Conservation (phyloP, 73 alveolate genomes). For the Symbiodinium natans region DNA sequence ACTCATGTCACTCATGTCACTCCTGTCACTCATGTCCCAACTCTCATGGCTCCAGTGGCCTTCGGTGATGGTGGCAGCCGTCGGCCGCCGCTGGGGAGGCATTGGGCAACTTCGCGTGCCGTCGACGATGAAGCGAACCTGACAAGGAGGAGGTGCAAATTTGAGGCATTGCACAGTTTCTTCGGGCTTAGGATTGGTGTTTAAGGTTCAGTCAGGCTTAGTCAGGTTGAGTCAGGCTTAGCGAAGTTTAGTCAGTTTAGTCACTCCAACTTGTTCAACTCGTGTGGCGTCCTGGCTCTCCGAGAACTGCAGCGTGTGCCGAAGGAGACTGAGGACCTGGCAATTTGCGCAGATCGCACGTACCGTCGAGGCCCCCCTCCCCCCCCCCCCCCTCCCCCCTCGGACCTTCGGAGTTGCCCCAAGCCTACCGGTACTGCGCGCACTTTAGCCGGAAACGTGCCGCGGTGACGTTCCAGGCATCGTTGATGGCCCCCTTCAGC, state of each 20-base stretch:
- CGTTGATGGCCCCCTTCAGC: slow-evolving; percentile 46
- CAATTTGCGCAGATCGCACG: neutral
- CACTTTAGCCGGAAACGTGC: no score
- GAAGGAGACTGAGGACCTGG: slow-evolving; percentile 61
- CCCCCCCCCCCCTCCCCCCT: neutral
- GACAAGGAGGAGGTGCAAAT: neutral
- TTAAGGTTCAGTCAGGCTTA: neutral
- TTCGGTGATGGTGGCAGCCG: slow-evolving; percentile 54
- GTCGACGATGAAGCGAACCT: slow-evolving; percentile 79
- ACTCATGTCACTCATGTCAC: neutral
- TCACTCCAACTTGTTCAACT: neutral
- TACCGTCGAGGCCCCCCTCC: neutral
- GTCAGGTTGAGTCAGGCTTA: neutral
- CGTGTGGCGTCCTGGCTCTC: slow-evolving; percentile 69
- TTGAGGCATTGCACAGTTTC: neutral
- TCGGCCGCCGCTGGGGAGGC: slow-evolving; percentile 82
- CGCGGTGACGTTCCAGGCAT: slow-evolving; percentile 64
- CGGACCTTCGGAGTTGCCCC: neutral
- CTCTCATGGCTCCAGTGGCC: neutral
- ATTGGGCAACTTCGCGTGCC: slow-evolving; percentile 76
- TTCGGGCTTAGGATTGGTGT: neutral
- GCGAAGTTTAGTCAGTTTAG: no score
- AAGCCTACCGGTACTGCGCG: neutral
- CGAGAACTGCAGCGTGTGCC: slow-evolving; percentile 72
- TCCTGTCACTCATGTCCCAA: neutral